Base-by-base conservation (phyloP, 1,139 yeast genomes). In the Yamadazyma conglobata region DNA sequence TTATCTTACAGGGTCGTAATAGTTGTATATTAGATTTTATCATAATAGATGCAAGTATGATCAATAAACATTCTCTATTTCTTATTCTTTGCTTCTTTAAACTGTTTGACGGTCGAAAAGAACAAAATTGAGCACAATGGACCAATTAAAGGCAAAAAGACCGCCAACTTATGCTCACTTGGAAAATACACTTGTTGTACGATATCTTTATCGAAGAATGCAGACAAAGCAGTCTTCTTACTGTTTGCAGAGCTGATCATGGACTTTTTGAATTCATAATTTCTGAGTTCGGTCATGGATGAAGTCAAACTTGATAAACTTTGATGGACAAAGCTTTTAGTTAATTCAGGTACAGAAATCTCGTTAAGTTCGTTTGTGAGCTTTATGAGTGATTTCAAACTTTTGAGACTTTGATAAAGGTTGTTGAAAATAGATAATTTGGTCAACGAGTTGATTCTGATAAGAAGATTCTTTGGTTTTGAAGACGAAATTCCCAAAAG, bases 171-270 rank as follows among this genome's bases (percentile, higher is more conserved):
- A 53, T 91, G 97, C 50, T 89, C 96, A 43, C 86, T 89, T 0
- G 97, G 97, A 65, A 89, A 88, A 49, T 84, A 88, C 28, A 84
- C 85, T 50, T 89, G 96, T 48, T 87, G 95, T 6, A 89, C 91
- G 95, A 91, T 89, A 55, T 83, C 89, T 47, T 85, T 84, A 44
- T 89, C 95, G 54, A 89, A 91, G 48, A 91, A 89, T 0, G 96
- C 96, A 22, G 65, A 62, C 46, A 87, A 84, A 1, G 94, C 78
- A 20, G 63, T 55, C 24, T 61, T 54, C 18, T 75, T 64, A 6
- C 91, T 77, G 12, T 55, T 48, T 10, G 80, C 75, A 1, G 95
- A 77, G 14, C 60, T 53, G 1, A 58, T 43, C 42, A 79, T 66
- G 0, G 89, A 79, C 5, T 38, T 39, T 14, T 55, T 54, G 60